phyloP scores from a whole-genome alignment of 2,329 filamentous ascomycete species.

The Aspergillus neotritici region DNA sequence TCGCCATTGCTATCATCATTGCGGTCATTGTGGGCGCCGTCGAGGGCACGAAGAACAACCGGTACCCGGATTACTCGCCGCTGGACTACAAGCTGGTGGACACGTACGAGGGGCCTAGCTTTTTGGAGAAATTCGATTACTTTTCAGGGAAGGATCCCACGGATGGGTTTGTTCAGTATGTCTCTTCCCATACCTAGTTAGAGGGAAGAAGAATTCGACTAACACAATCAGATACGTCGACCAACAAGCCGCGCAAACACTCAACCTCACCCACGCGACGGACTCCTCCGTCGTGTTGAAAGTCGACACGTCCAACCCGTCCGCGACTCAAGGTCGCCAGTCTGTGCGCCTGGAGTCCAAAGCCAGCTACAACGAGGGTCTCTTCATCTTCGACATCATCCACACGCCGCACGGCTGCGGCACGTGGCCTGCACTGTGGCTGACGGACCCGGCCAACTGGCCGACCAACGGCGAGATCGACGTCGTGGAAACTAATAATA shows the following conservation, averaged over 20 bases:
- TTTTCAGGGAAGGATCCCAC: constrained; percentile 43
- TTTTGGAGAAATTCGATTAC: constrained; percentile 45
- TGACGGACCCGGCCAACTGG: constrained; percentile 57
- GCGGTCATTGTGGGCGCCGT: constrained; percentile 45
- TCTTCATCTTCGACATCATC: constrained; percentile 63
- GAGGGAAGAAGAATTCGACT: background rate
- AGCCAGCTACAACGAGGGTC: constrained; percentile 53
- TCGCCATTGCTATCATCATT: constrained; percentile 39
- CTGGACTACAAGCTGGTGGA: constrained; percentile 40
- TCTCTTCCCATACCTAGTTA: constrained; percentile 7
- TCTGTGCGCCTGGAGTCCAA: constrained; percentile 60
- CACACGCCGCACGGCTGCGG: constrained; percentile 60
- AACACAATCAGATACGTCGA: constrained; percentile 35
- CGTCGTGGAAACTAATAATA: constrained; percentile 56
- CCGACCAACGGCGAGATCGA: constrained; percentile 61
- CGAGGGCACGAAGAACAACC: constrained; percentile 31
- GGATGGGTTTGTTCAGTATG: constrained; percentile 44
- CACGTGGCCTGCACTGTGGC: constrained; percentile 63
- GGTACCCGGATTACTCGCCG: constrained; percentile 41
- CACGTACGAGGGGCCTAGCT: constrained; percentile 36
- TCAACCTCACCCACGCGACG: constrained; percentile 59
- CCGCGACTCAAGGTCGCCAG: constrained; percentile 56
- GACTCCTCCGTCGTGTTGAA: constrained; percentile 50
- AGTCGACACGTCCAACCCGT: constrained; percentile 57
- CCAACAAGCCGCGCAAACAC: constrained; percentile 23